Conservation (phyloP, 2,329 filamentous ascomycete genomes). For the Colletotrichum sp. region DNA sequence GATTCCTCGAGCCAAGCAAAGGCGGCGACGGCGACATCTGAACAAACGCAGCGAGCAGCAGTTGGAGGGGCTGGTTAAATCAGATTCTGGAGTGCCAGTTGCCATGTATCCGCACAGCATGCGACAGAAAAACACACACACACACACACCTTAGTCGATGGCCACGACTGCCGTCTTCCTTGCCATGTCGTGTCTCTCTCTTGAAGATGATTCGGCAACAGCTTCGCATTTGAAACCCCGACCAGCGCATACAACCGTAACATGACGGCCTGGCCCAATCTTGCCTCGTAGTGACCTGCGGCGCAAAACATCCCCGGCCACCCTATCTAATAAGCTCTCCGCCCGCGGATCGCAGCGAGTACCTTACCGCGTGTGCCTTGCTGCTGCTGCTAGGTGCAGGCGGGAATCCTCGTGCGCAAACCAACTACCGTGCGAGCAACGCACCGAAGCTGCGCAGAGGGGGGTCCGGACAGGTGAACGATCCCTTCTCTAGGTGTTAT, state of each 20-base stretch:
- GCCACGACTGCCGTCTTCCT: neutral
- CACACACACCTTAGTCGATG: neutral
- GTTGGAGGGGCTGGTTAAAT: neutral
- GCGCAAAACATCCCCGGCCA: neutral
- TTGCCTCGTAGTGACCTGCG: neutral
- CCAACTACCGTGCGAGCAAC: neutral
- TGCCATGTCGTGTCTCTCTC: neutral
- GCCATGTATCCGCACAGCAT: neutral
- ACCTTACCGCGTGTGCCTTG: neutral
- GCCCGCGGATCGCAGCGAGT: slow-evolving; percentile 1
- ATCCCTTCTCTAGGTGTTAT: neutral
- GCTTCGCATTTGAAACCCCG: slow-evolving; percentile 13
- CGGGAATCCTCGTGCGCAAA: slow-evolving; percentile 2
- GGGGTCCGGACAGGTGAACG: neutral
- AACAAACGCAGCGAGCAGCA: neutral
- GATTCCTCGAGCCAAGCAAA: neutral
- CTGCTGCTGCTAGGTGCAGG: neutral
- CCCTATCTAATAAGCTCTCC: neutral
- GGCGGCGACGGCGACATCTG: neutral
- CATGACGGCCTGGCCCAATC: slow-evolving; percentile 11
- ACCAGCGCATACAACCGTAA: slow-evolving; percentile 19
- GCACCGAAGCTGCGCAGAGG: neutral
- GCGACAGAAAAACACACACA: neutral
- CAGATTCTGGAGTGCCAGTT: neutral
- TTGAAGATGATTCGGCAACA: slow-evolving; percentile 12